A percentile compares a stretch with the other conserved stretches of the same genome.
phyloP scores from a whole-genome alignment of 805 yeast genomes.

The Sugiyamaella mastotermitis region DNA sequence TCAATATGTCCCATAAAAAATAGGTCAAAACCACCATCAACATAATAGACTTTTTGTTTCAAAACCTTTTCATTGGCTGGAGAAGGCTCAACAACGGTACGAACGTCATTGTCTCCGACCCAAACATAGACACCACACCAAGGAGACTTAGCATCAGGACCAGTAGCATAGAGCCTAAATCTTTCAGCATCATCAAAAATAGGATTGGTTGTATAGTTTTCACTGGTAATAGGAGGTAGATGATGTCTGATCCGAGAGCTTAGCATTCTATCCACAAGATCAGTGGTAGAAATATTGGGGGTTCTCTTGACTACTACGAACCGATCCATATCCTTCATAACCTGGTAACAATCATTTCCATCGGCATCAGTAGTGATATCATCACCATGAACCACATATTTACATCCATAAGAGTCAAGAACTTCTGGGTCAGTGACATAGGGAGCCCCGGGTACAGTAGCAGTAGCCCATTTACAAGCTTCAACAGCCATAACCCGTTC shows the following conservation, averaged over 20 bases:
- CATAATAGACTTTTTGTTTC: conserved; percentile 38
- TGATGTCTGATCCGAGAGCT: conserved; percentile 56
- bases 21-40: conserved; percentile 85
- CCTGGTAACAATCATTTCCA: conserved; percentile 88
- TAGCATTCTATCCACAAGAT: conserved; percentile 84
- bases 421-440: conserved; percentile 85
- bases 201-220: conserved; percentile 21
- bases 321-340: conserved; percentile 76
- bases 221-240: conserved; percentile 24
- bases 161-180: conserved; percentile 55
- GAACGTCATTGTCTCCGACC: conserved; percentile 8
- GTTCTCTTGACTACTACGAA: conserved; percentile 91
- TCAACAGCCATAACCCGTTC: conserved; percentile 83
- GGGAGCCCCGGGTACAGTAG: conserved; percentile 73
- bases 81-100: conserved; percentile 15
- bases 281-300: conserved; percentile 91
- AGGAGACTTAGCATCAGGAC: conserved; percentile 48
- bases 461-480: conserved; percentile 85
- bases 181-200: conserved; percentile 35
- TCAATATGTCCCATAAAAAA: conserved; percentile 92
- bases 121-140: conserved; percentile 54
- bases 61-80: conserved; percentile 9
- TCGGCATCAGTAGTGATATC: conserved; percentile 95
- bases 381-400: conserved; percentile 97
- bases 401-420: conserved; percentile 68